Evolutionary conservation across 495 filamentous ascomycete genomes (phyloP).

Genomic region (Tuber umbilicatum): DNA sequence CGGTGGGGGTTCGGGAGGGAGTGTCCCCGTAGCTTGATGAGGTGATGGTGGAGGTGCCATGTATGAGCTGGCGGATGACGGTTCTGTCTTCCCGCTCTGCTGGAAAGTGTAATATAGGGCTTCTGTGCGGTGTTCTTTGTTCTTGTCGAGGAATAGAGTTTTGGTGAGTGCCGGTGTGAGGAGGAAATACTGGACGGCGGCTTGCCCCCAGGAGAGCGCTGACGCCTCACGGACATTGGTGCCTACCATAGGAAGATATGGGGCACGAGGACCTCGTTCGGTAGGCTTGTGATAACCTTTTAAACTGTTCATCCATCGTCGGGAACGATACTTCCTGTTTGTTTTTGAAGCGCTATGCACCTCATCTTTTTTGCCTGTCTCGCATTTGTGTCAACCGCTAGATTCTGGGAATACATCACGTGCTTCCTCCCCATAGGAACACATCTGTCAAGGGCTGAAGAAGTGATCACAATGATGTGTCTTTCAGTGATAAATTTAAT

Average conservation of each 20-base stretch:
- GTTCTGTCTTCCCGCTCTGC: background rate
- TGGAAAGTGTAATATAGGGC: background rate
- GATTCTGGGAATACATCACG: background rate
- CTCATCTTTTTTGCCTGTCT: background rate
- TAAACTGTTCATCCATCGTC: background rate
- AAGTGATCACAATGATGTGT: no score
- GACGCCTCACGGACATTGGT: background rate
- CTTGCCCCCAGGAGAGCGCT: background rate
- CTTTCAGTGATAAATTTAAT: no score
- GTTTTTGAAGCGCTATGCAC: background rate
- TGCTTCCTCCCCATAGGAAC: background rate
- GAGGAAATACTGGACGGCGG: background rate
- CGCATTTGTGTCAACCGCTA: background rate
- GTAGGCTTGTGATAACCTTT: background rate
- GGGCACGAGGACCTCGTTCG: background rate
- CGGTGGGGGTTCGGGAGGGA: background rate
- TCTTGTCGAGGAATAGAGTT: background rate
- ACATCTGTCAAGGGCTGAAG: no score
- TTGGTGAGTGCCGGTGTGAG: background rate
- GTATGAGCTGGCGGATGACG: background rate
- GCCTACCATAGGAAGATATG: background rate
- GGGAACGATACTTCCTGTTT: no score
- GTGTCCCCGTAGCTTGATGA: background rate
- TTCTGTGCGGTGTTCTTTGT: background rate
- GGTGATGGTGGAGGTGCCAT: background rate